phyloP scores from a whole-genome alignment of 192 early-diverging fungal genomes.

The Coemansia sp. region DNA sequence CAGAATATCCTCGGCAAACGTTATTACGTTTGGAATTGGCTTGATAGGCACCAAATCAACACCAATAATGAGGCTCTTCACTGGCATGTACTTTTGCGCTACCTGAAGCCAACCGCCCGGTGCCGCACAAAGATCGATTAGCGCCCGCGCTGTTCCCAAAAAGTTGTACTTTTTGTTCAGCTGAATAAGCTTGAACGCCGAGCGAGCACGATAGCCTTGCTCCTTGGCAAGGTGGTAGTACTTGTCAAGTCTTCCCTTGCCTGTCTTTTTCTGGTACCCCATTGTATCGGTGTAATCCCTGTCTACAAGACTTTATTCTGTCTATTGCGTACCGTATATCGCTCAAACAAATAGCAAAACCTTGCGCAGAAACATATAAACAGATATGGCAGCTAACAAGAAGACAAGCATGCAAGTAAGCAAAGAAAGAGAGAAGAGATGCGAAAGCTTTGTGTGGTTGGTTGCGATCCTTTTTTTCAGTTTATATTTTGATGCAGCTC shows the following conservation, averaged over 20 bases:
- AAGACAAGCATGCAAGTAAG: background rate
- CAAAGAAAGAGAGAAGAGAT: background rate
- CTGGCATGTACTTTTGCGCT: slow-evolving; percentile 98
- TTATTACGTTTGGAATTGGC: slow-evolving; percentile 93
- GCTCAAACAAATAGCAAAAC: no score
- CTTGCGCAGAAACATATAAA: background rate
- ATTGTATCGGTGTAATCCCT: slow-evolving; percentile 16
- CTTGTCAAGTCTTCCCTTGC: slow-evolving; percentile 96
- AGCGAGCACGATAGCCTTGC: slow-evolving; percentile 97
- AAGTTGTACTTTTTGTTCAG: slow-evolving; percentile 99
- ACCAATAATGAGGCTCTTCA: slow-evolving; percentile 85
- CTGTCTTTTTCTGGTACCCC: slow-evolving; percentile 65
- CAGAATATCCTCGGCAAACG: slow-evolving; percentile 95
- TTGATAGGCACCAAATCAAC: slow-evolving; percentile 96
- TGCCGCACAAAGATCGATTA: slow-evolving; percentile 98
- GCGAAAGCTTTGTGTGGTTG: background rate
- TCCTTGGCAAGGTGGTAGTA: slow-evolving; percentile 99
- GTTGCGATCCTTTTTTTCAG: no score
- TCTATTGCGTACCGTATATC: no score
- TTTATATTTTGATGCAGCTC: no score
- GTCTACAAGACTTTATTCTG: background rate
- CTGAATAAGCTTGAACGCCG: slow-evolving; percentile 99
- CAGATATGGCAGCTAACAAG: background rate
- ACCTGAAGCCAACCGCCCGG: slow-evolving; percentile 99
- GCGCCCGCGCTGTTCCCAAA: slow-evolving; percentile 78